Evolutionary conservation across 495 filamentous ascomycete species (phyloP), one percentile per base, ranked within the genome.

Genomic region (Talaromyces stipitatus): DNA sequence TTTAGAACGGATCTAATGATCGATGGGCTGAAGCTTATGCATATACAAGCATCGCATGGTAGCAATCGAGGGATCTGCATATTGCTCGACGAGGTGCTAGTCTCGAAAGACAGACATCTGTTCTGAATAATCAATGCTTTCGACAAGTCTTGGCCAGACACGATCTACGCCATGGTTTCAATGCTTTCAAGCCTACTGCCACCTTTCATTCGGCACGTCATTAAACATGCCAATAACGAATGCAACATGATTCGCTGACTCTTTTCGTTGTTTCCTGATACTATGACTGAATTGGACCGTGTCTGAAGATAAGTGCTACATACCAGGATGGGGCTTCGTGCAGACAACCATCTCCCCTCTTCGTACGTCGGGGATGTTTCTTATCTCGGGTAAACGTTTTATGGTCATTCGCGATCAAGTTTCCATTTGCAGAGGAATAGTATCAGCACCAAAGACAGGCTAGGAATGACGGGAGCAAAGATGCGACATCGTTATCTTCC

Each of bases 401-500:
- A 26, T 48, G 45, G 24, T 48, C 45, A 20, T n/a, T 24, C 45
- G 14, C 2, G 45, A 9, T 48, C 12, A n/a, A 18, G 45, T 26
- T 26, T 41, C n/a, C 22, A n/a, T 26, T 24, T 4, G 11, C 45
- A 24, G 45, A 48, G n/a, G n/a, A n/a, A n/a, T n/a, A n/a, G n/a
- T n/a, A n/a, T n/a, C n/a, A 48, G 20, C 24, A 48, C 20, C 22
- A 23, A n/a, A 48, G 14, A 48, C 24, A 18, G 24, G 11, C 24
- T n/a, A 48, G 45, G 22, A 3, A 48, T 48, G 20, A 11, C 20
- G 45, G 20, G 4, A 48, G 45, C 20, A 11, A 24, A 48, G 45
- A 26, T 48, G 45, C 45, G 45, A 48, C 45, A 48, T 48, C 45
- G 45, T 48, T 48, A 48, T 48, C 45, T 48, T 26, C 24, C 6